Evolutionary conservation across 2,329 filamentous ascomycete species (phyloP), one percentile per base, ranked within the genome.

Genomic region (Scorias spongiosa): DNA sequence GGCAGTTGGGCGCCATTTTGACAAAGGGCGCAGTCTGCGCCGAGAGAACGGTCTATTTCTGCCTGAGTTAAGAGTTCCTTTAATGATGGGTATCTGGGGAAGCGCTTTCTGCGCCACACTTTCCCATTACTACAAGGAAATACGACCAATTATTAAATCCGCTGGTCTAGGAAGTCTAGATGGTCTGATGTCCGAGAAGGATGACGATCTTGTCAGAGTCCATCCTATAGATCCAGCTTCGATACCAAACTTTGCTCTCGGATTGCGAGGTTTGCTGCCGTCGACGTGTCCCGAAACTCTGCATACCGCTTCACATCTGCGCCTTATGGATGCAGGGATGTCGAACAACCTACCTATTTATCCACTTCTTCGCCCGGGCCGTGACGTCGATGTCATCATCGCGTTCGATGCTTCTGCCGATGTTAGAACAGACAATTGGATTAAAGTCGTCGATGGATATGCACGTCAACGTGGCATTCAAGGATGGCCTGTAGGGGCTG

Each of bases 331-430:
- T 61, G 88, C 91, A 1, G 91, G 91, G 42, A 98, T 98, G 91
- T 93, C 84, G 51, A 96, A 98, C 60, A 98, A 98, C 57, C 70
- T 98, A 8, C 91, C 91, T 1, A 88, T 96, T 37, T 98, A 98
- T 59, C 91, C 91, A 0, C 73, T 96, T 2, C 77, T 98, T 14
- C 79, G 91, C 10, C 86, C 86, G 0, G 89, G 88, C 2, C 76
- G 91, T 30, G 75, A 93, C 45, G 81, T 98, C 5, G 91, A 98
- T 54, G 74, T 98, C 38, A 69, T 96, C 39, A 76, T 98, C 39
- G 85, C 88, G 2, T 98, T 98, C 60, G 91, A 98, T 60, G 87
- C 87, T 2, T 93, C 85, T 1, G 88, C 88, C 15, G 91, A 98
- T 54, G 84, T 94, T 47, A 85, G 82, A 58, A 84, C 83, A 5